Conservation (phyloP, 768 basidiomycete genomes). For the Rossbeevera mucosa region DNA sequence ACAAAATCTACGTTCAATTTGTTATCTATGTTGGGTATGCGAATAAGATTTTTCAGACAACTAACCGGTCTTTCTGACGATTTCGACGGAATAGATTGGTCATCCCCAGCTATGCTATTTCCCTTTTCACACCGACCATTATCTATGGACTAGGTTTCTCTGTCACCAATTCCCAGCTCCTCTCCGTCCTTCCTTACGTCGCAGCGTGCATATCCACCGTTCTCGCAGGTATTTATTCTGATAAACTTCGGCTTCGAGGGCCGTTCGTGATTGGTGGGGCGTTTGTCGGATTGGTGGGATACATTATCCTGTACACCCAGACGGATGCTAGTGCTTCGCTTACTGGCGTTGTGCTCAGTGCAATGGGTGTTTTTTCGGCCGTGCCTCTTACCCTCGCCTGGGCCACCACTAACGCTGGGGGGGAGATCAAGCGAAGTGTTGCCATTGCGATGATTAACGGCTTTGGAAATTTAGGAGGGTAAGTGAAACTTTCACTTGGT, state of each 20-base stretch:
- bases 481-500: constrained; percentile 16
- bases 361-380: constrained; percentile 46
- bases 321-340: constrained; percentile 27
- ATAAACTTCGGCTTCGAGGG: constrained; percentile 40
- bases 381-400: constrained; percentile 45
- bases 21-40: constrained; percentile 38
- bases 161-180: constrained; percentile 42
- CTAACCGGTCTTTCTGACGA: constrained; percentile 1
- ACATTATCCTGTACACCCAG: constrained; percentile 39
- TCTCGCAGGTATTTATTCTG: constrained; percentile 37
- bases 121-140: constrained; percentile 47
- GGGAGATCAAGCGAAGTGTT: constrained; percentile 47
- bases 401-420: constrained; percentile 51
- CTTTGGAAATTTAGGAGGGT: constrained; percentile 54
- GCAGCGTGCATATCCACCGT: constrained; percentile 40
- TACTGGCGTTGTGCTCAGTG: constrained; percentile 42
- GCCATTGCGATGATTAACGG: constrained; percentile 50
- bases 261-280: constrained; percentile 42
- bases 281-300: constrained; percentile 43
- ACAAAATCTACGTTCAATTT: constrained; percentile 33
- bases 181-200: constrained; percentile 46
- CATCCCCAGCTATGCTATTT: constrained; percentile 41
- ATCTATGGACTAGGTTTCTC: constrained; percentile 46
- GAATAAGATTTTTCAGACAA: background rate
- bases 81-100: constrained; percentile 29